Percentiles rank a stretch among this genome's conserved stretches.
Evolutionary conservation across 495 filamentous ascomycete species (phyloP).

Genomic region (Hypoxylon crocopeplum): DNA sequence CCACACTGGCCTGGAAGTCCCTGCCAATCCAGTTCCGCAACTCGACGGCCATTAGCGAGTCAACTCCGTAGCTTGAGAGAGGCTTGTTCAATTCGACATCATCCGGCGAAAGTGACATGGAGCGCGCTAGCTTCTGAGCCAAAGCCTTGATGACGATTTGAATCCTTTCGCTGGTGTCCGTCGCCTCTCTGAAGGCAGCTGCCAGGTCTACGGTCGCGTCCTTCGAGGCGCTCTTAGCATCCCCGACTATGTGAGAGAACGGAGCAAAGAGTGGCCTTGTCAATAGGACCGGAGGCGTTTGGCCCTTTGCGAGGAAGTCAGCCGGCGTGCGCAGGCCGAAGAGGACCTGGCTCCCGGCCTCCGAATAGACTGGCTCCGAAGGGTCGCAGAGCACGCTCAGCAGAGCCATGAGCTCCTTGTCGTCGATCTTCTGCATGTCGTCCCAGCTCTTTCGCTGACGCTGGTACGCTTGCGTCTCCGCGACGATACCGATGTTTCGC

Average conservation of each 20-base stretch:
- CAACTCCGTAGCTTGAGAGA: constrained; percentile 56
- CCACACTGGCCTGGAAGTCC: constrained; percentile 51
- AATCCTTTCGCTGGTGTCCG: constrained; percentile 19
- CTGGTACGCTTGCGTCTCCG: constrained; percentile 37
- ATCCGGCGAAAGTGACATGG: constrained; percentile 44
- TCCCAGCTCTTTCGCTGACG: constrained; percentile 24
- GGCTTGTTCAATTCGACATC: constrained; percentile 48
- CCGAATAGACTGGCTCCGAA: constrained; percentile 14
- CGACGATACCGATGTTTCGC: constrained; percentile 44
- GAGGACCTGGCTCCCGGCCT: constrained; percentile 34
- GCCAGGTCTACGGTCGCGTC: not conserved
- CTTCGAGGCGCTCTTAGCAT: constrained; percentile 10
- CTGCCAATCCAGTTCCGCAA: constrained; percentile 61
- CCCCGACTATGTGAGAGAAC: constrained; percentile 34
- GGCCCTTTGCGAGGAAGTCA: constrained; percentile 25
- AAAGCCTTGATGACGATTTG: constrained; percentile 42
- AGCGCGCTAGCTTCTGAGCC: constrained; percentile 41
- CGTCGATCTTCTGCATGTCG: constrained; percentile 39
- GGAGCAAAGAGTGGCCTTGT: constrained; percentile 30
- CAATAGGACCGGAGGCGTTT: constrained; percentile 25
- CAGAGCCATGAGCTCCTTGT: constrained; percentile 44
- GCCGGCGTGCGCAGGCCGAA: constrained; percentile 28
- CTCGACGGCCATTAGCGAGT: constrained; percentile 66
- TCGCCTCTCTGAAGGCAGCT: constrained; percentile 5
- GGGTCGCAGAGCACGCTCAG: constrained; percentile 45